Percentiles rank a stretch among this genome's conserved stretches.
phyloP scores from a whole-genome alignment of 345 rosid genomes.

The Eucalyptus urophylla region DNA sequence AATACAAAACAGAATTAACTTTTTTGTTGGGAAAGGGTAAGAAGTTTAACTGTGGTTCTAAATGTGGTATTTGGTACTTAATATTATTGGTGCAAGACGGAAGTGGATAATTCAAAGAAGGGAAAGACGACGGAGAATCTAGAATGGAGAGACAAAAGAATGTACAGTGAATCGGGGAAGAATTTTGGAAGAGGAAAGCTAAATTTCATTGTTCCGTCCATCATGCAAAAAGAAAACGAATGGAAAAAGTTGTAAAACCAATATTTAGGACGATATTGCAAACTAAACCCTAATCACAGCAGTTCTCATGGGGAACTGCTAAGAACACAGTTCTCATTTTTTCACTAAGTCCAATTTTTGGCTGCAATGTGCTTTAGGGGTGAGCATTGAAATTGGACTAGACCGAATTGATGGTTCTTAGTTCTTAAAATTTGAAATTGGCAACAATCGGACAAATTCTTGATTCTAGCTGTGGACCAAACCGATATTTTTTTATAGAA shows the following conservation, averaged over 20 bases:
- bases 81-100: not conserved
- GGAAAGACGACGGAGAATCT: not conserved
- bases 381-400: too few species aligned
- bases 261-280: not conserved
- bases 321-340: too few species aligned
- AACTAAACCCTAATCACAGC: not conserved
- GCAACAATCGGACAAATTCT: accelerated
- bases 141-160: not conserved
- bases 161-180: not conserved
- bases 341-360: not conserved
- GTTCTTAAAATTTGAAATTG: not conserved
- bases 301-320: not conserved
- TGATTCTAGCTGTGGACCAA: accelerated
- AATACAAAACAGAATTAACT: not conserved
- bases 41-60: not conserved
- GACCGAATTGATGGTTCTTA: not conserved
- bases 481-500: too few species aligned
- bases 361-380: too few species aligned
- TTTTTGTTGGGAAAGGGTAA: not conserved
- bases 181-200: not conserved
- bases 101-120: not conserved
- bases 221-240: not conserved
- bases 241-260: not conserved
- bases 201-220: not conserved
- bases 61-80: not conserved